A percentile compares a stretch with the other conserved stretches of the same genome.
These are phyloP conservation scores for Claviceps sp. DNA, from an alignment of 2,329 filamentous ascomycete species.

Conservation along the genomic window DNA sequence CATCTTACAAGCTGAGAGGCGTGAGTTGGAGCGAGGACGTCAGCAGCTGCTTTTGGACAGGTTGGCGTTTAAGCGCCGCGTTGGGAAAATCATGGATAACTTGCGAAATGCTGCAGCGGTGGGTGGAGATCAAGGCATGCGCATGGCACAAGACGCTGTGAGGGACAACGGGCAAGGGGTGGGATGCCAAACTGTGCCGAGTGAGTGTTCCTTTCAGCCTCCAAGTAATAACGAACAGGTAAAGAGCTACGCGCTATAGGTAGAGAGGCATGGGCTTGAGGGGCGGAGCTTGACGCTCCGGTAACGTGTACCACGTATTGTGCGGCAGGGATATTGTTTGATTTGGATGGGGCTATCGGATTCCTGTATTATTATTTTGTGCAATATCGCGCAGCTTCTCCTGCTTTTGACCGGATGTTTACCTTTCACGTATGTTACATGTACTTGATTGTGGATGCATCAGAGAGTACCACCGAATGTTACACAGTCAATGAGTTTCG, in stretches of 20 bases:
- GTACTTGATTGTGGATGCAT: no score
- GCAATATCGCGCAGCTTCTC: no score
- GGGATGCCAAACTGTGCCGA: constrained; percentile 35
- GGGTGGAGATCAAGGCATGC: constrained; percentile 36
- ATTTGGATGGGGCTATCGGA: background rate
- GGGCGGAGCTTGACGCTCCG: background rate
- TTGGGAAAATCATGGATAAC: constrained; percentile 67
- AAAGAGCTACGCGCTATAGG: constrained; percentile 44
- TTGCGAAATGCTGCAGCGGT: constrained; percentile 42
- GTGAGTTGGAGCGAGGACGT: constrained; percentile 80
- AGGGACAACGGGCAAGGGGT: constrained; percentile 37
- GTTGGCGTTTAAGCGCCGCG: constrained; percentile 75
- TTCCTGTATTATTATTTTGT: no score
- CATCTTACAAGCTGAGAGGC: constrained; percentile 78
- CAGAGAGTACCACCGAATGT: no score
- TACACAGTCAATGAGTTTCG: no score
- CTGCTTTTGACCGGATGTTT: no score
- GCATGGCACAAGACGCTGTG: constrained; percentile 30
- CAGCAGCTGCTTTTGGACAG: constrained; percentile 92
- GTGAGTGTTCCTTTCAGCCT: constrained; percentile 35
- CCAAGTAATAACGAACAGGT: constrained; percentile 40
- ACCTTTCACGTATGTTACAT: no score
- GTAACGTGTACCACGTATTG: background rate
- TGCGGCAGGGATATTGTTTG: background rate
- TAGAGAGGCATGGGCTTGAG: background rate